phyloP scores from a whole-genome alignment of 306 rosid species.

The Carpinus fangiana region DNA sequence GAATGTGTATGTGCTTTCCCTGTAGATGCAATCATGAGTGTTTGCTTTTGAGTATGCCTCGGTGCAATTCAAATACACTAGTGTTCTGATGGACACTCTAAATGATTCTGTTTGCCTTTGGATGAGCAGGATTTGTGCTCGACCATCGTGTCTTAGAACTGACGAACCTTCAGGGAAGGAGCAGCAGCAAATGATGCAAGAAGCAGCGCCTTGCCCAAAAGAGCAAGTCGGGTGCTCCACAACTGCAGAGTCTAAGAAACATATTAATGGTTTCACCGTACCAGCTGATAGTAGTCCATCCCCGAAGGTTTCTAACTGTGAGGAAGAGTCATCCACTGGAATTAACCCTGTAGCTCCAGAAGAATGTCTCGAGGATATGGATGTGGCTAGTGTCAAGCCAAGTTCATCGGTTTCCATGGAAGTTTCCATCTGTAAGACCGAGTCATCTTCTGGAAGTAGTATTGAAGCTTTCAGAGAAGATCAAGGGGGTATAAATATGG shows the following conservation, averaged over 20 bases:
- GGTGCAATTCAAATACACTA: conserved; percentile 6
- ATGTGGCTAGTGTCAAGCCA: conserved; percentile 27
- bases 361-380: conserved; percentile 33
- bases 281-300: conserved; percentile 32
- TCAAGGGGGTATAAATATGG: conserved; percentile 19
- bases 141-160: conserved; percentile 58
- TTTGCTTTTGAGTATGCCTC: not conserved
- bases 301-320: conserved; percentile 33
- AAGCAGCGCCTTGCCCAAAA: conserved; percentile 33
- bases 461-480: conserved; percentile 25
- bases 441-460: conserved; percentile 28
- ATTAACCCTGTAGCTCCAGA: conserved; percentile 28
- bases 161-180: conserved; percentile 44
- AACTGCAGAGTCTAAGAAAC: conserved; percentile 22
- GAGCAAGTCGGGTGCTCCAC: conserved; percentile 44
- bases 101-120: conserved; percentile 24
- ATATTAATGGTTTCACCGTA: conserved; percentile 24
- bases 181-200: conserved; percentile 34
- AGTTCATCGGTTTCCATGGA: conserved; percentile 29
- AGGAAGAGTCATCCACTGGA: conserved; percentile 32
- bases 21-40: not conserved
- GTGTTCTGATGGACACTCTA: conserved; percentile 11
- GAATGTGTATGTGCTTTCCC: not conserved
- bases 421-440: conserved; percentile 35
- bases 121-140: conserved; percentile 60